A percentile compares a stretch with the other conserved stretches of the same genome.
phyloP scores from a whole-genome alignment of 129 eudicot genomes.

The Arctium minus region DNA sequence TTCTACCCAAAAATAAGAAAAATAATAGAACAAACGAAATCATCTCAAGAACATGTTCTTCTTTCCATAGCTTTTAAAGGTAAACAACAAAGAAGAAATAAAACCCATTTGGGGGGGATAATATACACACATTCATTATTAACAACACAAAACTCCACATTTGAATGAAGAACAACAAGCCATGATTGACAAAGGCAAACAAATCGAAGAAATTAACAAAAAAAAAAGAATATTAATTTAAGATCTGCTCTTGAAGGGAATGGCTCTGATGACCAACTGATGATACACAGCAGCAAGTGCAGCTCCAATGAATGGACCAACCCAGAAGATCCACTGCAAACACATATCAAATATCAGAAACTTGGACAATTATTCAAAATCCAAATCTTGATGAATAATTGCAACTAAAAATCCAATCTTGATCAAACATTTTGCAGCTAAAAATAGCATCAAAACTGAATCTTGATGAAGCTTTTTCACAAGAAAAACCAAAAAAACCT shows the following conservation, averaged over 20 bases:
- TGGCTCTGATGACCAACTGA: constrained; percentile 56
- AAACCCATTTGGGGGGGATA: not conserved
- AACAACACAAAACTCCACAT: constrained; percentile 21
- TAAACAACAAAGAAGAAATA: constrained; percentile 2
- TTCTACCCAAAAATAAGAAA: not conserved
- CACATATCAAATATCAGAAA: not conserved
- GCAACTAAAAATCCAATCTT: not conserved
- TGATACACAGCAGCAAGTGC: constrained; percentile 67
- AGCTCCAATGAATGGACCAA: constrained; percentile 71
- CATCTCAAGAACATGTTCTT: not conserved
- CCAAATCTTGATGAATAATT: not conserved
- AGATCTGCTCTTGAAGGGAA: constrained; percentile 58
- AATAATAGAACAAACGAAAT: not conserved
- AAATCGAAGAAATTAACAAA: not conserved
- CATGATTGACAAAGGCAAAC: constrained; percentile 8
- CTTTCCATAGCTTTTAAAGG: not conserved
- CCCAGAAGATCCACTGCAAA: constrained; percentile 73
- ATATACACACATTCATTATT: constrained; percentile 21
- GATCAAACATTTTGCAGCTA: not conserved
- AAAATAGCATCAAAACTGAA: too few species aligned
- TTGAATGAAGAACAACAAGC: not conserved
- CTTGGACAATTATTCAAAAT: not conserved
- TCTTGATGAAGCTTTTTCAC: not conserved
- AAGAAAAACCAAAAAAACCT: not conserved
- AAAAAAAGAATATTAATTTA: constrained; percentile 1